Evolutionary conservation across 345 rosid species (phyloP).

Genomic region (Diplotaxis tenuifolia): DNA sequence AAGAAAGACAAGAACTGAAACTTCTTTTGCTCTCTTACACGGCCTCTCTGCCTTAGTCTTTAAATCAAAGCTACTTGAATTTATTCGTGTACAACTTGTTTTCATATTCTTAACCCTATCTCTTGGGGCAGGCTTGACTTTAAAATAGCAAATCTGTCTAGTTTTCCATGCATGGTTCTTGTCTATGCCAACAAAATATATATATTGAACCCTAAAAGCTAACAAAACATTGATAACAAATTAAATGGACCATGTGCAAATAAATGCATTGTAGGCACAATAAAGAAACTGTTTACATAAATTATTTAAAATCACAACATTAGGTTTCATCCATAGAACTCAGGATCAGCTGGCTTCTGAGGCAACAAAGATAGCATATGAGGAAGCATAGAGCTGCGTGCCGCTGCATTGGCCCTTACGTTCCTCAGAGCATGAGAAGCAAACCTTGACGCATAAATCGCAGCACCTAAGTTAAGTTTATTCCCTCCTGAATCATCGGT

Average conservation of each 20-base stretch:
- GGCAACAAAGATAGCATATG: slow-evolving; percentile 54
- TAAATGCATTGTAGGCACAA: not conserved
- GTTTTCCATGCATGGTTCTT: not conserved
- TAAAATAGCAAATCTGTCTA: not conserved
- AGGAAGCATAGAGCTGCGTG: slow-evolving; percentile 30
- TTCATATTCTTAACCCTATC: not conserved
- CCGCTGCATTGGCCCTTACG: slow-evolving; percentile 37
- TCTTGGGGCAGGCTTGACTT: not conserved
- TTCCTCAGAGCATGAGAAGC: slow-evolving; percentile 51
- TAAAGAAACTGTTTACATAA: not conserved
- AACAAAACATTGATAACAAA: not conserved
- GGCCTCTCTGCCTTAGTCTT: not conserved
- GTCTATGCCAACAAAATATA: not conserved
- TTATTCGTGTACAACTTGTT: not conserved
- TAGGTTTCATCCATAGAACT: slow-evolving; percentile 36
- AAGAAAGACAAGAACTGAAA: slow-evolving; percentile 12
- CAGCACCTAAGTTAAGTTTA: slow-evolving; percentile 46
- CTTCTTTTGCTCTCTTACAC: not conserved
- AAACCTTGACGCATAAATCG: slow-evolving; percentile 59
- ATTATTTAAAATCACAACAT: not conserved
- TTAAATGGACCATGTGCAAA: not conserved
- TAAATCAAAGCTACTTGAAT: not conserved
- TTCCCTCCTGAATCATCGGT: slow-evolving; percentile 30
- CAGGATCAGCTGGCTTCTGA: slow-evolving; percentile 76
- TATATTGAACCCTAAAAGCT: not conserved